Evolutionary conservation across 805 yeast species (phyloP).

Genomic region (Starmerella powellii): DNA sequence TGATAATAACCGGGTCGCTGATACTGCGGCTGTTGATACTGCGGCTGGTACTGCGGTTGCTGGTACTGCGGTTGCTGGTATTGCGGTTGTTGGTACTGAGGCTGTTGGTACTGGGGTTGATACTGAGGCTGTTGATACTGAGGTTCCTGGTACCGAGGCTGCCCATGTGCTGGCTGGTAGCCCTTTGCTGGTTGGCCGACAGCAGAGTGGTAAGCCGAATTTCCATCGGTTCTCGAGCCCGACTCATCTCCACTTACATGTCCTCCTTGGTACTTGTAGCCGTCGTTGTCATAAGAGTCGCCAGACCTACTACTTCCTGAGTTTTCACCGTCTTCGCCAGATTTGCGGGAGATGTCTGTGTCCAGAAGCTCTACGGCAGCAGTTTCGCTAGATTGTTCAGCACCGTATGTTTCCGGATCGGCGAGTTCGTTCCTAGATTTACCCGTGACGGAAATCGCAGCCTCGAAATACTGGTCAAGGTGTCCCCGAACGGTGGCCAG

Average conservation of each 20-base stretch:
- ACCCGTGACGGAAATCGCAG: background rate
- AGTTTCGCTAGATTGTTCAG: no score
- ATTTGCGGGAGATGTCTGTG: no score
- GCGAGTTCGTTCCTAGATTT: no score
- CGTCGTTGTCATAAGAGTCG: background rate
- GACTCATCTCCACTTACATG: background rate
- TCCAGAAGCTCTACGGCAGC: no score
- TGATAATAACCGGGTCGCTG: background rate
- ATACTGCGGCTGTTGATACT: slow-evolving; percentile 2
- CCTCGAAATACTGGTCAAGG: background rate
- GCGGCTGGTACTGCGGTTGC: slow-evolving; percentile 2
- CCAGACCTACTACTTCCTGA: background rate
- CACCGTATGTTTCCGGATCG: no score
- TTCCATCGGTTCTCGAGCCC: no score
- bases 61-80: background rate
- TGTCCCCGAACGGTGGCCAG: no score
- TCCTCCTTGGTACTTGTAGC: slow-evolving; percentile 8
- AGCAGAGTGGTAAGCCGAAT: no score
- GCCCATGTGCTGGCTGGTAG: slow-evolving; percentile 1
- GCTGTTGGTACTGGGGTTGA: slow-evolving; percentile 2
- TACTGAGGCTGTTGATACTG: slow-evolving; percentile 2
- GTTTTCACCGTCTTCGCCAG: background rate
- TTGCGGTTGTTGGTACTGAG: slow-evolving; percentile 3
- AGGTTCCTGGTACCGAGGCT: slow-evolving; percentile 1
- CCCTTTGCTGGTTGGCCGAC: background rate